Conservation (phyloP, 192 early-diverging fungal species). For the Endogone sp. region DNA sequence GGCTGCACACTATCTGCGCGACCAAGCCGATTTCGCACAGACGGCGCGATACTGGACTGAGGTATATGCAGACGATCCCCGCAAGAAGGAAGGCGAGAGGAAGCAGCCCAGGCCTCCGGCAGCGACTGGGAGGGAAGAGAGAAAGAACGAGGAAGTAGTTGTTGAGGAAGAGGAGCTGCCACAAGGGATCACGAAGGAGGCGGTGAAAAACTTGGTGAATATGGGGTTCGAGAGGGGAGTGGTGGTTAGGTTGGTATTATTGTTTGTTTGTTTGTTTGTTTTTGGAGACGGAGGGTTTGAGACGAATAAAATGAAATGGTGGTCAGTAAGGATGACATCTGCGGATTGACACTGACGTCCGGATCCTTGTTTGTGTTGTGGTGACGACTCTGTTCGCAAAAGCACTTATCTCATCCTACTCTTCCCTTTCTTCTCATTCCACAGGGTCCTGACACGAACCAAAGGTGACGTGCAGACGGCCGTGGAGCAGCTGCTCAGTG, state of each 20-base stretch:
- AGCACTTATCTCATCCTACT: background rate
- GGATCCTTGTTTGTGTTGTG: too few relatives aligned
- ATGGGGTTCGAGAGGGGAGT: slow-evolving; percentile 13
- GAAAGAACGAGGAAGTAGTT: too few relatives aligned
- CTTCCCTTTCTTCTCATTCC: background rate
- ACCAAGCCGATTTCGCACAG: slow-evolving; percentile 31
- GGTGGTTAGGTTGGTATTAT: background rate
- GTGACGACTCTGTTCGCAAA: too few relatives aligned
- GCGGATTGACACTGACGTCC: too few relatives aligned
- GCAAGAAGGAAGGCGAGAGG: background rate
- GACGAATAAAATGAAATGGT: background rate
- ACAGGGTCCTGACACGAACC: background rate
- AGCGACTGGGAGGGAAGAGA: background rate
- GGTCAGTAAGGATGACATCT: too few relatives aligned
- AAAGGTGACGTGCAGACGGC: background rate
- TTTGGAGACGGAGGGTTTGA: too few relatives aligned
- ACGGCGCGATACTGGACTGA: slow-evolving; percentile 46
- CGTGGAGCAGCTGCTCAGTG: background rate
- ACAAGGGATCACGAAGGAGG: background rate
- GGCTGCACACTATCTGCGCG: slow-evolving; percentile 40
- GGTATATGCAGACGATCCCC: slow-evolving; percentile 34
- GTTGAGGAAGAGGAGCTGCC: slow-evolving; percentile 10
- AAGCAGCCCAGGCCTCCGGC: background rate
- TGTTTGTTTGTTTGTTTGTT: background rate
- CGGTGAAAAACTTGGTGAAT: slow-evolving; percentile 4